Base-by-base conservation (phyloP, 2,329 filamentous ascomycete genomes). In the Gaeumannomyces tritici region DNA sequence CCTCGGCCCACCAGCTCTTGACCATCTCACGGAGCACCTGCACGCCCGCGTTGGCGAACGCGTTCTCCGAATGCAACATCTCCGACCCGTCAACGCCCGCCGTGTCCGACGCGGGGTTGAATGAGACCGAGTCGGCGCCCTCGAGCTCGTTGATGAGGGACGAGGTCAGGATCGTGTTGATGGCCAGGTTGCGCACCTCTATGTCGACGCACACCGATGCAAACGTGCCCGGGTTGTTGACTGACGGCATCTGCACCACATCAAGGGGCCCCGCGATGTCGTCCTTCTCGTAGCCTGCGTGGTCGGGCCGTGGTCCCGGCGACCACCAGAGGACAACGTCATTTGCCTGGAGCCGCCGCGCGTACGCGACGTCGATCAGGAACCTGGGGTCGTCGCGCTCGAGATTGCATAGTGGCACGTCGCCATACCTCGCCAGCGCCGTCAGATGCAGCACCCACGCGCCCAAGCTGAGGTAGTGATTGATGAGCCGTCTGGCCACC, bases 261-360 rank as follows among this genome's bases (percentile, higher is more conserved):
- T 99, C 93, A 31, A 98, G 81, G 2, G 90, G 84, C 0, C 90
- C 90, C 0, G 90, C 77, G 27, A 97, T 84, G 73, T 98, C 91
- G 69, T 99, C 96, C 65, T 89, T 90, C 73, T 99, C 95, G 72
- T 97, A 92, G 0, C 95, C 95, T 57, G 92, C 95, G 74, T 99
- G 95, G 72, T 99, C 95, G 1, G 96, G 95, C 61, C 89, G 86
- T 0, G 93, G 86, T 8, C 89, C 88, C 12, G 85, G 82, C 24
- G 93, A 98, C 95, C 95, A 99, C 95, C 95, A 99, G 8, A 99
- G 79, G 7, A 99, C 90, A 1, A 99, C 91, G 63, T 93, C 92
- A 71, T 93, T 96, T 67, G 90, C 89, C 70, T 96, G 91, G 61
- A 99, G 78, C 24, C 93, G 85, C 63, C 96, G 83, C 0, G 95